phyloP scores from a whole-genome alignment of 164 flowering plant species.

The Liquidambar formosana region DNA sequence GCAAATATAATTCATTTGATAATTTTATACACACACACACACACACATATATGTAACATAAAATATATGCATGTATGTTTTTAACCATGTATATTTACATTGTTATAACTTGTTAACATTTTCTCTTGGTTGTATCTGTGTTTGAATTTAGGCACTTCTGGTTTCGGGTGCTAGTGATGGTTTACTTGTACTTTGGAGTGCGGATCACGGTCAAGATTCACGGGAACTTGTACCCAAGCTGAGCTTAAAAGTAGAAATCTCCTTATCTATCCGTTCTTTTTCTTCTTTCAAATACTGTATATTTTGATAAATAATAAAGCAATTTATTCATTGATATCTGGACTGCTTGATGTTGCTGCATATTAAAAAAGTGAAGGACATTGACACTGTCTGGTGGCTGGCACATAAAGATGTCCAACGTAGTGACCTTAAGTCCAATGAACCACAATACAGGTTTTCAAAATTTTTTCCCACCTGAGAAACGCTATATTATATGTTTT shows the following conservation, averaged over 20 bases:
- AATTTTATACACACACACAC: background rate
- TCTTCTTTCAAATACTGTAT: background rate
- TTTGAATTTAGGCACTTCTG: conserved; percentile 67
- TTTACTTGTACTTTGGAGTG: conserved; percentile 92
- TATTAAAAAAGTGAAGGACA: background rate
- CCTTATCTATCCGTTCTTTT: background rate
- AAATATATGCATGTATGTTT: conserved; percentile 1
- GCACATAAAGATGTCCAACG: background rate
- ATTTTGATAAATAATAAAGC: background rate
- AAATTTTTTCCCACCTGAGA: too few species aligned
- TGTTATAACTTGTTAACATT: background rate
- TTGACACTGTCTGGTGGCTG: background rate
- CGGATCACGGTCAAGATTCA: conserved; percentile 93
- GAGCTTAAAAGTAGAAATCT: conserved; percentile 68
- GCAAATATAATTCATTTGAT: background rate
- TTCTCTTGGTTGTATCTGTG: background rate
- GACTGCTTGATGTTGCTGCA: background rate
- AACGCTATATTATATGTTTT: too few species aligned
- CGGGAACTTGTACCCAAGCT: conserved; percentile 97
- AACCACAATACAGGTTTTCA: too few species aligned
- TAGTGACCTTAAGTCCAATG: background rate
- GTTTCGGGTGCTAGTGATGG: conserved; percentile 99
- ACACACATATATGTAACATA: too few species aligned
- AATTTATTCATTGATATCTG: background rate
- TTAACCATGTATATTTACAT: background rate